These are phyloP conservation scores for Teunomyces tritomae DNA, from an alignment of 805 yeast genomes.

Conservation along the genomic window DNA sequence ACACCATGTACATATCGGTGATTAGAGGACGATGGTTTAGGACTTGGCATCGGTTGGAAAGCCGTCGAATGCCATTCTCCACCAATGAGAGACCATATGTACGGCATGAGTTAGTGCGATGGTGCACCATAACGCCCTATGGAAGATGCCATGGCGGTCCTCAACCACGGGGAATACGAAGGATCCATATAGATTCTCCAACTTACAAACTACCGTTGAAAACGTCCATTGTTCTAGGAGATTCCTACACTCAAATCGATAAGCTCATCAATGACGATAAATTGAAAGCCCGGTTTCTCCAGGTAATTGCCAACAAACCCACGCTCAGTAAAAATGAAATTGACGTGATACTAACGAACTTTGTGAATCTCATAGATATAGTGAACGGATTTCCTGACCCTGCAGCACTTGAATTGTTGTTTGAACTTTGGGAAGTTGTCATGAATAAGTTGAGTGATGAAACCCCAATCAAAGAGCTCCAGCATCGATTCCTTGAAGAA, in stretches of 20 bases:
- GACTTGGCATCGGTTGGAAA: background rate
- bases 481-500: constrained; percentile 14
- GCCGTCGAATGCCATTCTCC: background rate
- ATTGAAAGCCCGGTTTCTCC: constrained; percentile 13
- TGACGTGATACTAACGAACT: constrained; percentile 15
- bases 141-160: background rate
- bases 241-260: constrained; percentile 7
- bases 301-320: constrained; percentile 9
- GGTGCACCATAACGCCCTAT: background rate
- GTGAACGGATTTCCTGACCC: constrained; percentile 17
- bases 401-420: constrained; percentile 15
- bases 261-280: constrained; percentile 7
- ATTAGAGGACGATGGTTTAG: constrained; percentile 2
- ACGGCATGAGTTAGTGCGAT: constrained; percentile 2
- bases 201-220: background rate
- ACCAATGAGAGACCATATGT: background rate
- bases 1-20: constrained; percentile 3
- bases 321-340: constrained; percentile 8
- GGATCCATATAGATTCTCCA: background rate
- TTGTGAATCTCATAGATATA: constrained; percentile 21
- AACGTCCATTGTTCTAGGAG: constrained; percentile 6
- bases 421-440: constrained; percentile 24
- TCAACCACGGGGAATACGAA: background rate
- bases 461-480: constrained; percentile 11
- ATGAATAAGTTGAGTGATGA: constrained; percentile 10